These are phyloP conservation scores for Glycine latifolia DNA, from an alignment of 306 rosid species.

Conservation along the genomic window DNA sequence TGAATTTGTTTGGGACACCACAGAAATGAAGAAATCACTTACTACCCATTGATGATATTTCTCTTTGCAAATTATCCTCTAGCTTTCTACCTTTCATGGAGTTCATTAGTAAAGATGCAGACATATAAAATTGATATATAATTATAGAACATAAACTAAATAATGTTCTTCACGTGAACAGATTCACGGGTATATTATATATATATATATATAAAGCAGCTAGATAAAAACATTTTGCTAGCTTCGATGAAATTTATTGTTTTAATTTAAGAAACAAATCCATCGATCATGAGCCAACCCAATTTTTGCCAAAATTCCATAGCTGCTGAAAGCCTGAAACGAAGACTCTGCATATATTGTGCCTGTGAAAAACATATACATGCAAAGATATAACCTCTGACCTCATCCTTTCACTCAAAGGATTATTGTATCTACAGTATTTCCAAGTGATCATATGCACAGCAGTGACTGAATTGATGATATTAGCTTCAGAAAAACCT, in stretches of 20 bases:
- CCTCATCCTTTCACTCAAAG: background rate
- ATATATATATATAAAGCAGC: background rate
- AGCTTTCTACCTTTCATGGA: too few species aligned
- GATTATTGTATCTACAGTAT: background rate
- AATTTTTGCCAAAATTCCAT: background rate
- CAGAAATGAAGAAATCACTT: too few species aligned
- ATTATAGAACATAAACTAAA: too few species aligned
- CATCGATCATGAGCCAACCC: constrained; percentile 2
- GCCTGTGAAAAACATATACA: background rate
- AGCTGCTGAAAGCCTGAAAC: constrained; percentile 5
- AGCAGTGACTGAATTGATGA: background rate
- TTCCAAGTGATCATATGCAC: background rate
- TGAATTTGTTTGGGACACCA: too few species aligned
- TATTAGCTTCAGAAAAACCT: constrained; percentile 9
- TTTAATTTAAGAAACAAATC: background rate
- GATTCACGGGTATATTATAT: background rate
- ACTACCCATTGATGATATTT: too few species aligned
- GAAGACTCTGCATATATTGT: background rate
- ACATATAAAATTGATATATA: background rate
- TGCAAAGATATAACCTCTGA: background rate
- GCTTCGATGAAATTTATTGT: background rate
- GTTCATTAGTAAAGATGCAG: background rate
- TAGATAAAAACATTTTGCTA: too few species aligned
- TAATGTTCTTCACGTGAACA: too few species aligned
- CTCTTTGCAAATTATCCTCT: too few species aligned